Percentiles rank a stretch among this genome's conserved stretches.
These are phyloP conservation scores for Platanthera guangdongensis DNA, from an alignment of 106 monocot species.

Conservation along the genomic window DNA sequence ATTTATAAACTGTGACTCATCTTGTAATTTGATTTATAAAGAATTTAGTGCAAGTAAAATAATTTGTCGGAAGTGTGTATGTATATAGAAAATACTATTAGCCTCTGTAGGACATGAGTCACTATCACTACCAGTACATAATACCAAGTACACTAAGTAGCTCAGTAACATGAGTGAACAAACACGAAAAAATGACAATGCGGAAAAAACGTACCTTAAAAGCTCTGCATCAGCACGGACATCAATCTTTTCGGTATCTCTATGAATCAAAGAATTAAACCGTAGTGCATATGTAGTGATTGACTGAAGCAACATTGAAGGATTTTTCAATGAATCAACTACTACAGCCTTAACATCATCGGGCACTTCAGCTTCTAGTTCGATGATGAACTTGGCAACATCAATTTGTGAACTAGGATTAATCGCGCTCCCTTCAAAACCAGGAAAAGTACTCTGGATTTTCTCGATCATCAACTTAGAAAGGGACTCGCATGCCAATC, in stretches of 20 bases:
- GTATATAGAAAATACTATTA: no score
- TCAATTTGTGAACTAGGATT: constrained; percentile 56
- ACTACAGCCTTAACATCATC: constrained; percentile 59
- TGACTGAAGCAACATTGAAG: constrained; percentile 67
- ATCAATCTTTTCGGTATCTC: constrained; percentile 90
- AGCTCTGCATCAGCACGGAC: constrained; percentile 91
- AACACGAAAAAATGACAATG: background rate
- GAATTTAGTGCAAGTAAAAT: no score
- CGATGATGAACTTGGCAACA: constrained; percentile 57
- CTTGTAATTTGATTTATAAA: no score
- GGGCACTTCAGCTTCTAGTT: constrained; percentile 68
- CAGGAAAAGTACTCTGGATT: constrained; percentile 63
- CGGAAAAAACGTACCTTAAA: constrained; percentile 40
- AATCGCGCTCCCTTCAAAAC: constrained; percentile 80
- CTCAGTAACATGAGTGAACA: background rate
- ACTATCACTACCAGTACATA: background rate
- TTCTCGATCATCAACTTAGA: constrained; percentile 58
- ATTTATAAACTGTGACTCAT: no score
- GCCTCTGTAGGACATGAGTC: no score
- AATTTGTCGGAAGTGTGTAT: no score
- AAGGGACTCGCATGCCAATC: constrained; percentile 86
- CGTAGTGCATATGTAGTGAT: constrained; percentile 47
- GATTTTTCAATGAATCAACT: constrained; percentile 59
- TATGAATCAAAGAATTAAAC: constrained; percentile 54
- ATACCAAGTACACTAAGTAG: background rate